phyloP scores from a whole-genome alignment of 2,329 filamentous ascomycete species.

The Neofusicoccum laricinum region DNA sequence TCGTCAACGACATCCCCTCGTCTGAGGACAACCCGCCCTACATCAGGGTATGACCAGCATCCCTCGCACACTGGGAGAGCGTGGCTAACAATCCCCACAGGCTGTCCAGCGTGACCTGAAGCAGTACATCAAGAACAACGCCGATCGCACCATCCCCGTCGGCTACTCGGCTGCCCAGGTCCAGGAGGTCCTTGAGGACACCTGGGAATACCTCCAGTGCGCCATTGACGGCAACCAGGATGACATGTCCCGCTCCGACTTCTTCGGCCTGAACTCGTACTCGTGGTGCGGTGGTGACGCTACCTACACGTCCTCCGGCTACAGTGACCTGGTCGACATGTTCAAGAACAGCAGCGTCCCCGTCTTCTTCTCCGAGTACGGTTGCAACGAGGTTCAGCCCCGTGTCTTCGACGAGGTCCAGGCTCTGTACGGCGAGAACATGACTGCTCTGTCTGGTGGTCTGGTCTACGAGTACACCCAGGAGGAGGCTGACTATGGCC shows the following conservation, averaged over 20 bases:
- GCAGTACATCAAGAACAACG: constrained; percentile 62
- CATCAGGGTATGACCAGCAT: constrained; percentile 46
- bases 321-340: constrained; percentile 60
- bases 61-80: background rate
- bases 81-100: constrained; percentile 23
- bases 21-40: constrained; percentile 55
- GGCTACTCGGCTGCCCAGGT: constrained; percentile 75
- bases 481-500: constrained; percentile 60
- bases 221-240: constrained; percentile 48
- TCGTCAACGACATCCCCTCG: constrained; percentile 60
- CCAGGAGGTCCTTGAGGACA: constrained; percentile 68
- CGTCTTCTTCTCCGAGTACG: constrained; percentile 79
- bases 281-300: constrained; percentile 70
- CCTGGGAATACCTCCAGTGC: constrained; percentile 74
- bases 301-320: constrained; percentile 61
- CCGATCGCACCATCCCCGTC: constrained; percentile 58
- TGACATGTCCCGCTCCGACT: constrained; percentile 63
- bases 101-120: constrained; percentile 67
- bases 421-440: constrained; percentile 67
- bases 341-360: constrained; percentile 67
- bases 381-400: constrained; percentile 69
- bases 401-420: constrained; percentile 74
- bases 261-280: constrained; percentile 76
- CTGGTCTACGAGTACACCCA: constrained; percentile 79
- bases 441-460: constrained; percentile 72